Conservation (phyloP, 2,329 filamentous ascomycete species). For the Scedosporium aurantiacum region DNA sequence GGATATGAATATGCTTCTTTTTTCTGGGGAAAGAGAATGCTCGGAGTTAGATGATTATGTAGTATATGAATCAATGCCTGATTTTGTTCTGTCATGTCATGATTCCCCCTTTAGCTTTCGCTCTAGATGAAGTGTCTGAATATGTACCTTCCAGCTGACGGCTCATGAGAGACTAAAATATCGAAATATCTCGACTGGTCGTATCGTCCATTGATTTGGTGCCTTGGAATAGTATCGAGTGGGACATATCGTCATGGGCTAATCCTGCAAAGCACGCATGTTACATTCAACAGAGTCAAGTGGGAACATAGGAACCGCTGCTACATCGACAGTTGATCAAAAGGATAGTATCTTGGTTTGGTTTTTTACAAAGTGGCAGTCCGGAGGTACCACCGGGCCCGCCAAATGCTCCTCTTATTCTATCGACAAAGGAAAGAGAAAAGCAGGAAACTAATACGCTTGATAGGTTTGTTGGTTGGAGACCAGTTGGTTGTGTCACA, state of each 20-base stretch:
- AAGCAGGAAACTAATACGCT: conserved; percentile 1
- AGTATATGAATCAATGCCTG: neutral
- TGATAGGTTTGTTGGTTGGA: neutral
- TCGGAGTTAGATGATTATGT: neutral
- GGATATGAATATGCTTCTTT: neutral
- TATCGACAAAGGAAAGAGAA: conserved; percentile 27
- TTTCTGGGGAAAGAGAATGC: neutral
- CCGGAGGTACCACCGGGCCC: neutral
- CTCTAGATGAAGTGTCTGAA: too few relatives aligned
- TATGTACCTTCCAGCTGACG: too few relatives aligned
- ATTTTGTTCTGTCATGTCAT: neutral
- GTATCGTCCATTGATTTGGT: too few relatives aligned
- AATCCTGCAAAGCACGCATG: neutral
- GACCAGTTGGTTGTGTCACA: neutral
- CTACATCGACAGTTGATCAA: conserved; percentile 1
- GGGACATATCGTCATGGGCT: too few relatives aligned
- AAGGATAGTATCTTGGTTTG: conserved; percentile 2
- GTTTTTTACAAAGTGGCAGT: conserved; percentile 7
- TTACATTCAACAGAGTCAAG: neutral
- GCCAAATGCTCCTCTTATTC: conserved; percentile 13
- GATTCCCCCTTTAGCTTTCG: too few relatives aligned
- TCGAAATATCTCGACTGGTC: too few relatives aligned
- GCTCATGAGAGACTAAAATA: too few relatives aligned
- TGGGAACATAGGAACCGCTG: neutral
- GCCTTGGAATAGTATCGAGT: neutral